Evolutionary conservation across 2,329 filamentous ascomycete species (phyloP).

Genomic region (Stagonosporopsis rhizophila): DNA sequence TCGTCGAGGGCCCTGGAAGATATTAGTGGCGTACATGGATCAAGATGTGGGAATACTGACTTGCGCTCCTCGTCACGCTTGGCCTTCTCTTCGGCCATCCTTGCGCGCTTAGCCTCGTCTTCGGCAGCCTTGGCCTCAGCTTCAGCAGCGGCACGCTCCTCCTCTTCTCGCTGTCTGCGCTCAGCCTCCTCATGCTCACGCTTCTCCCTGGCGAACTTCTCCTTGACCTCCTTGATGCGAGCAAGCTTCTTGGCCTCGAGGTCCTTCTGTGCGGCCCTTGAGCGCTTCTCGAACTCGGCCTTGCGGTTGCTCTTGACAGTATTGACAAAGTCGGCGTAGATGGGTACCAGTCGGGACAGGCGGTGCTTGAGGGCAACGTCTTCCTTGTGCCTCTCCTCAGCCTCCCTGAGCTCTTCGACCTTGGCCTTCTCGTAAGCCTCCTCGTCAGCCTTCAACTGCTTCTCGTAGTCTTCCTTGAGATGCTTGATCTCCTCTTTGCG

Average conservation of each 20-base stretch:
- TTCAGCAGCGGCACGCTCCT: slow-evolving; percentile 80
- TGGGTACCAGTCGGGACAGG: slow-evolving; percentile 80
- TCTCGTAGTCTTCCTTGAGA: slow-evolving; percentile 81
- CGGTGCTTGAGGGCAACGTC: slow-evolving; percentile 94
- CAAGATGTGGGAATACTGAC: slow-evolving; percentile 50
- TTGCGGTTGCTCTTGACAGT: slow-evolving; percentile 85
- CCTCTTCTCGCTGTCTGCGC: slow-evolving; percentile 78
- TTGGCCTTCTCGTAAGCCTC: slow-evolving; percentile 82
- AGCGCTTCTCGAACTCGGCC: slow-evolving; percentile 94
- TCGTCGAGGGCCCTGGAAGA: slow-evolving; percentile 66
- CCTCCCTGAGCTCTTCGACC: slow-evolving; percentile 76
- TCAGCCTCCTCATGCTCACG: slow-evolving; percentile 85
- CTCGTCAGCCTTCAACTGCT: slow-evolving; percentile 79
- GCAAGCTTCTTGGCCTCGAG: slow-evolving; percentile 88
- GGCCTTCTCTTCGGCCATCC: slow-evolving; percentile 74
- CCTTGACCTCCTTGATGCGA: slow-evolving; percentile 87
- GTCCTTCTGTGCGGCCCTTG: slow-evolving; percentile 89
- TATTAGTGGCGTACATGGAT: background rate
- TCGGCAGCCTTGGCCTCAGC: slow-evolving; percentile 82
- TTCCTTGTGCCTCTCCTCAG: slow-evolving; percentile 88
- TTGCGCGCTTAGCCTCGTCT: slow-evolving; percentile 80
- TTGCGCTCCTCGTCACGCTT: slow-evolving; percentile 65
- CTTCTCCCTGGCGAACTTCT: slow-evolving; percentile 82
- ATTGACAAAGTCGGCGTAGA: slow-evolving; percentile 83
- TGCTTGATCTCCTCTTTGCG: slow-evolving; percentile 96